Conservation (phyloP, 371 early-diverging fungal species). For the Apophysomyces elegans region DNA sequence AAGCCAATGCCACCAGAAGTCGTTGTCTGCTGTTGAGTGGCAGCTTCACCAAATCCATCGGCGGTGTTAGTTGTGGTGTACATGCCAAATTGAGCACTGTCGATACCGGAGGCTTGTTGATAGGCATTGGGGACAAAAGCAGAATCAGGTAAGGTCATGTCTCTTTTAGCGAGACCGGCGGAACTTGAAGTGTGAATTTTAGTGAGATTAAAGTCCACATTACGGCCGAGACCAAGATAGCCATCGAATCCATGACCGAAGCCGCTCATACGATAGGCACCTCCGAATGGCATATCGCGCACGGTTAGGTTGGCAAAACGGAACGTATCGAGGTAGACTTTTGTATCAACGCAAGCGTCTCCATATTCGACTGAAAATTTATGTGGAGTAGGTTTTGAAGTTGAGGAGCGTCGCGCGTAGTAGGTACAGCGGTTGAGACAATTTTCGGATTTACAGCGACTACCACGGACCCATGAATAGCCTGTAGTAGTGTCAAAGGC, state of each 20-base stretch:
- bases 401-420: slow-evolving; percentile 39
- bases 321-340: slow-evolving; percentile 43
- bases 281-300: slow-evolving; percentile 46
- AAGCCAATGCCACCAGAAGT: slow-evolving; percentile 41
- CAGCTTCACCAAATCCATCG: slow-evolving; percentile 33
- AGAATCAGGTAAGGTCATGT: slow-evolving; percentile 27
- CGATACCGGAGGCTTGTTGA: slow-evolving; percentile 39
- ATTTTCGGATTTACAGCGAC: slow-evolving; percentile 30
- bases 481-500: slow-evolving; percentile 52
- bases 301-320: slow-evolving; percentile 41
- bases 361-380: slow-evolving; percentile 49
- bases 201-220: slow-evolving; percentile 36
- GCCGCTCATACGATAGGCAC: slow-evolving; percentile 50
- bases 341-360: slow-evolving; percentile 49
- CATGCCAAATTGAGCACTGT: slow-evolving; percentile 48
- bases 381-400: slow-evolving; percentile 32
- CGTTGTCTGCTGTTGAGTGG: slow-evolving; percentile 14
- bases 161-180: slow-evolving; percentile 35
- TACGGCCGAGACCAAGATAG: slow-evolving; percentile 50
- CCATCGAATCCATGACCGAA: slow-evolving; percentile 54
- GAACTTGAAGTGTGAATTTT: slow-evolving; percentile 19
- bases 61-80: slow-evolving; percentile 27
- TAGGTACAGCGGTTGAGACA: slow-evolving; percentile 44
- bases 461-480: slow-evolving; percentile 54
- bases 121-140: slow-evolving; percentile 47